Evolutionary conservation across 1,284 basidiomycete species (phyloP).

Genomic region (Leccinum griseonigrum): DNA sequence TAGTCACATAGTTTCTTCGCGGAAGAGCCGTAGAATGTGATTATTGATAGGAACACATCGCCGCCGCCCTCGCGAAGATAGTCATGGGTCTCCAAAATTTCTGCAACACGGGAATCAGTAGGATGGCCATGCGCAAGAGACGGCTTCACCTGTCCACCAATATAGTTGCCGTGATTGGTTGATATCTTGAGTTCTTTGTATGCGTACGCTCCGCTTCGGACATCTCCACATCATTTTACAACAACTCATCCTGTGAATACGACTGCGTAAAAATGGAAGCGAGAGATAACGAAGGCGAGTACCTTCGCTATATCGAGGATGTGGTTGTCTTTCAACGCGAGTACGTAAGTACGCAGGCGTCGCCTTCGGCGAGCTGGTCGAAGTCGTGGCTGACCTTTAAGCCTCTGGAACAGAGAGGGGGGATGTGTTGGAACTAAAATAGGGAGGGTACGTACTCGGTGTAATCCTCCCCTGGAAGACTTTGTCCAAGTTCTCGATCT

Average conservation of each 20-base stretch:
- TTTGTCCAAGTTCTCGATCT: constrained; percentile 80
- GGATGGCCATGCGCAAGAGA: constrained; percentile 26
- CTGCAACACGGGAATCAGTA: constrained; percentile 40
- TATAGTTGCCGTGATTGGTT: constrained; percentile 82
- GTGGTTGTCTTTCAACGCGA: constrained; percentile 79
- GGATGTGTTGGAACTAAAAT: not conserved
- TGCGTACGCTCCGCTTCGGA: constrained; percentile 81
- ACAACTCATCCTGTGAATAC: constrained; percentile 89
- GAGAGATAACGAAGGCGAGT: constrained; percentile 15
- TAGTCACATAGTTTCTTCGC: constrained; percentile 65
- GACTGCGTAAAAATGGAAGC: not conserved
- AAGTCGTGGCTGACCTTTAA: constrained; percentile 96
- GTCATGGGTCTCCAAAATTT: constrained; percentile 84
- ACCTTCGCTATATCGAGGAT: constrained; percentile 91
- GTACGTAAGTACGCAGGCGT: constrained; percentile 88
- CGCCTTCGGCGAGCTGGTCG: constrained; percentile 87
- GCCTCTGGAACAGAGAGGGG: constrained; percentile 47
- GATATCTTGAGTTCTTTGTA: constrained; percentile 81
- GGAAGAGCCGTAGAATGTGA: constrained; percentile 58
- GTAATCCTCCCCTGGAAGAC: constrained; percentile 67
- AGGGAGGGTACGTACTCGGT: constrained; percentile 56
- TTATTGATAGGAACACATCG: constrained; percentile 71
- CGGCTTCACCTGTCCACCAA: constrained; percentile 77
- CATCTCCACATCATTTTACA: constrained; percentile 78
- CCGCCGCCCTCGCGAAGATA: constrained; percentile 88